Conservation (phyloP, 1,284 basidiomycete species). For the Boletus sp. region DNA sequence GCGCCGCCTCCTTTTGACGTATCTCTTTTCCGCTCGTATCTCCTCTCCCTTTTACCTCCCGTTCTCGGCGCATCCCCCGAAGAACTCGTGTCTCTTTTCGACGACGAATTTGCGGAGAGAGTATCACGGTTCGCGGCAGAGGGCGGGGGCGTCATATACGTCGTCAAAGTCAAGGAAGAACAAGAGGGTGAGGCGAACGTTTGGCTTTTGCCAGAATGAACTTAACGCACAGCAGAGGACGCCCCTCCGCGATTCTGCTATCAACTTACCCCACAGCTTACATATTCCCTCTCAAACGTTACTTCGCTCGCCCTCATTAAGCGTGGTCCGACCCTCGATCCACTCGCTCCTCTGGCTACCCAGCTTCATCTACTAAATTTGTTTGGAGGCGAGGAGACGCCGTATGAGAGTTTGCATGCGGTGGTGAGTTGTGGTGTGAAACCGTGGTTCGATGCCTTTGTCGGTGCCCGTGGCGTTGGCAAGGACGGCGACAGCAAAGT, state of each 20-base stretch:
- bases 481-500: conserved; percentile 88
- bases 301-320: conserved; percentile 96
- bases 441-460: conserved; percentile 98
- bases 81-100: conserved; percentile 72
- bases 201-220: conserved; percentile 13
- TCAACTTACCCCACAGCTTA: conserved; percentile 70
- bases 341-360: conserved; percentile 73
- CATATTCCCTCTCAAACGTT: conserved; percentile 82
- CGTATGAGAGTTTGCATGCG: conserved; percentile 96
- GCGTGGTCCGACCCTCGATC: conserved; percentile 83
- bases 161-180: conserved; percentile 76
- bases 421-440: conserved; percentile 96
- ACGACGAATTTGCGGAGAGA: conserved; percentile 74
- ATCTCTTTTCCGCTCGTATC: conserved; percentile 65
- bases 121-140: conserved; percentile 76
- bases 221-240: conserved; percentile 53
- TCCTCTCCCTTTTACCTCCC: conserved; percentile 73
- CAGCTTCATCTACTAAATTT: conserved; percentile 95
- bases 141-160: conserved; percentile 72
- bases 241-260: conserved; percentile 65
- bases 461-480: conserved; percentile 71
- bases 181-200: conserved; percentile 56
- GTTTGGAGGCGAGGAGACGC: conserved; percentile 89
- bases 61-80: conserved; percentile 65
- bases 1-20: conserved; percentile 55